phyloP scores from a whole-genome alignment of 1,139 yeast species.

The Candida dubliniensis region DNA sequence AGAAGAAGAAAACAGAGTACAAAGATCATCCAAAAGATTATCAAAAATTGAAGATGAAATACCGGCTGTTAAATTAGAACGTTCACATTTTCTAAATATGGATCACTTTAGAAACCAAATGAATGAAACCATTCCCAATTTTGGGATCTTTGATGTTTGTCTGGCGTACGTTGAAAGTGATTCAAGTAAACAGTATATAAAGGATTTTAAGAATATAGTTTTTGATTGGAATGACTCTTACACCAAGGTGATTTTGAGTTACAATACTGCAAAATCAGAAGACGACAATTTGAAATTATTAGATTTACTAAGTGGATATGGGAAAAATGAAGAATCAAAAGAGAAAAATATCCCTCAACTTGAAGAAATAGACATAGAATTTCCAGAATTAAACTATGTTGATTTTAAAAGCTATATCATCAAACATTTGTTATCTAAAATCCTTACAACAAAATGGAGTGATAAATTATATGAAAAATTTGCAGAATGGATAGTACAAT shows the following conservation, averaged over 20 bases:
- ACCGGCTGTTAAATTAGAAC: slow-evolving; percentile 20
- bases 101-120: slow-evolving; percentile 11
- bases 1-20: slow-evolving; percentile 25
- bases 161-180: slow-evolving; percentile 18
- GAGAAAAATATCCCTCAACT: slow-evolving; percentile 3
- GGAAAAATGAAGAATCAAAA: slow-evolving; percentile 18
- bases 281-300: slow-evolving; percentile 37
- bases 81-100: slow-evolving; percentile 25
- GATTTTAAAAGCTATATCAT: slow-evolving; percentile 50
- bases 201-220: slow-evolving; percentile 28
- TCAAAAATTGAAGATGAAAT: slow-evolving; percentile 25
- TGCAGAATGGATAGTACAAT: slow-evolving; percentile 36
- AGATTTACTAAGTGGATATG: slow-evolving; percentile 41
- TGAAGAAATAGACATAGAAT: slow-evolving; percentile 7
- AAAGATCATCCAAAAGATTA: slow-evolving; percentile 42
- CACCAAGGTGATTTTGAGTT: slow-evolving; percentile 16
- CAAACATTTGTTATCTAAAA: slow-evolving; percentile 29
- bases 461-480: slow-evolving; percentile 22
- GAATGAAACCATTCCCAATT: slow-evolving; percentile 8
- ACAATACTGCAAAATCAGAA: slow-evolving; percentile 20
- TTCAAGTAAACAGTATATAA: slow-evolving; percentile 13
- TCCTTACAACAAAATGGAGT: slow-evolving; percentile 30
- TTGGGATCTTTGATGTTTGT: slow-evolving; percentile 21
- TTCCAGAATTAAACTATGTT: slow-evolving; percentile 39
- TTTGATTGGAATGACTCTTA: slow-evolving; percentile 25